A percentile compares a stretch with the other conserved stretches of the same genome.
Evolutionary conservation across 306 rosid genomes (phyloP).

Genomic region (Casuarina equisetifolia): DNA sequence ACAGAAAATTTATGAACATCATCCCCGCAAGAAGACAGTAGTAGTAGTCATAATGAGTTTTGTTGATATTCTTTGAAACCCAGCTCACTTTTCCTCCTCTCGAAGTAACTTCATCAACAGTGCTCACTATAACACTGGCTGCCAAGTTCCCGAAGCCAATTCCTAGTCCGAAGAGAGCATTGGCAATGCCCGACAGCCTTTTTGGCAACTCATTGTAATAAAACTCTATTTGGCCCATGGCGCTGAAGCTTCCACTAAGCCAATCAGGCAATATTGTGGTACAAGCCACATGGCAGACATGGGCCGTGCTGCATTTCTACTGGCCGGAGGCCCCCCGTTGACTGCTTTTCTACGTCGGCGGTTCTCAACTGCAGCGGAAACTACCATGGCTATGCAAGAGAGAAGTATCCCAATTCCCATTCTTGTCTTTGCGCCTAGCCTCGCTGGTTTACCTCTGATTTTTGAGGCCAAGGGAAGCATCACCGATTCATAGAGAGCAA

Average conservation of each 20-base stretch:
- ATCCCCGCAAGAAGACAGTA: slow-evolving; percentile 56
- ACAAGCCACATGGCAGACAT: slow-evolving; percentile 76
- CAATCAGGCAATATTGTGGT: slow-evolving; percentile 44
- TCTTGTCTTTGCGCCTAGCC: slow-evolving; percentile 40
- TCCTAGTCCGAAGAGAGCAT: slow-evolving; percentile 47
- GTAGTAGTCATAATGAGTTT: slow-evolving; percentile 53
- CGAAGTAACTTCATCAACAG: slow-evolving; percentile 46
- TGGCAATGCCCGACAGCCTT: slow-evolving; percentile 67
- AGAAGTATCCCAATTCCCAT: slow-evolving; percentile 64
- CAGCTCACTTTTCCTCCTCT: slow-evolving; percentile 57
- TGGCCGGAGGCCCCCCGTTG: slow-evolving; percentile 26
- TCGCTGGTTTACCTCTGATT: slow-evolving; percentile 43
- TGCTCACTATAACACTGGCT: slow-evolving; percentile 44
- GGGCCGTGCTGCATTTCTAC: slow-evolving; percentile 41
- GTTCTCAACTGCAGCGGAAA: slow-evolving; percentile 50
- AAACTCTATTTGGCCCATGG: slow-evolving; percentile 63
- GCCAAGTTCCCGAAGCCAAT: slow-evolving; percentile 50
- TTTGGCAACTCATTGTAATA: slow-evolving; percentile 67
- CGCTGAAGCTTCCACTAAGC: slow-evolving; percentile 66
- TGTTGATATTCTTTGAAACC: slow-evolving; percentile 54
- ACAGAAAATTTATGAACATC: slow-evolving; percentile 36
- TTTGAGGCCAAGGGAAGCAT: slow-evolving; percentile 59
- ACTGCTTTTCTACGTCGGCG: slow-evolving; percentile 45
- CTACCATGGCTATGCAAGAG: slow-evolving; percentile 40
- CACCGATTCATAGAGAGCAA: slow-evolving; percentile 49